Conservation (phyloP, 2,329 filamentous ascomycete genomes). For the Arthroderma sp. region DNA sequence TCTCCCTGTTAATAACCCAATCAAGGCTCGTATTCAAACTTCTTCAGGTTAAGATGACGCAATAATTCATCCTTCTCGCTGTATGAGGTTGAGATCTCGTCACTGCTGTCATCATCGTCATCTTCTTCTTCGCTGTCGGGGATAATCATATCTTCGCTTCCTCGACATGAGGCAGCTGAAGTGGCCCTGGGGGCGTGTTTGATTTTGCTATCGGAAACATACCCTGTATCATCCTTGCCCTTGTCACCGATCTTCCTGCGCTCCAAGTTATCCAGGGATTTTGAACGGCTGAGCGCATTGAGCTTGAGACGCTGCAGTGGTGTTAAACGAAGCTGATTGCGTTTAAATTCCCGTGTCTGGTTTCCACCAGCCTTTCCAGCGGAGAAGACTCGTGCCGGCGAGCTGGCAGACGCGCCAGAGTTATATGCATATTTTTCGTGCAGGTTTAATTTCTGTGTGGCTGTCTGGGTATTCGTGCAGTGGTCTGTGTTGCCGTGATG, state of each 20-base stretch:
- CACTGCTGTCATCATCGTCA: conserved; percentile 12
- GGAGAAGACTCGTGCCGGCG: too few species aligned
- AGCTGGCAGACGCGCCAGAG: too few species aligned
- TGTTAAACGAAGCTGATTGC: conserved; percentile 18
- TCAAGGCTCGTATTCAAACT: conserved; percentile 5
- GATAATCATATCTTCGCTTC: conserved; percentile 41
- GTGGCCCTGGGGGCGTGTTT: not conserved
- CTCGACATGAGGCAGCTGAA: conserved; percentile 13
- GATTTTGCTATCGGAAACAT: not conserved
- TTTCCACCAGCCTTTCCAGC: too few species aligned
- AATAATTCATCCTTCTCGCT: conserved; percentile 1
- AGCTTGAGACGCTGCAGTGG: conserved; percentile 30
- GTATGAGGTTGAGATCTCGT: too few species aligned
- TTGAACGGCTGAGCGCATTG: conserved; percentile 26
- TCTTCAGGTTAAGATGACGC: conserved; percentile 6
- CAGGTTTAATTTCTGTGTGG: not conserved
- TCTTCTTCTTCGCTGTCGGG: conserved; percentile 36
- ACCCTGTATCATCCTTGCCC: not conserved
- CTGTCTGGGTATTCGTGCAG: too few species aligned
- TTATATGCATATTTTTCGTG: conserved; percentile 1
- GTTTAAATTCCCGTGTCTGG: not conserved
- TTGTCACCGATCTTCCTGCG: not conserved
- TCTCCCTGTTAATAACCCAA: too few species aligned
- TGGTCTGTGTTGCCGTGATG: too few species aligned
- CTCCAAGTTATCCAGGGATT: conserved; percentile 20